Base-by-base conservation (phyloP, 2,329 filamentous ascomycete species). In the Pseudogymnoascus sp. region DNA sequence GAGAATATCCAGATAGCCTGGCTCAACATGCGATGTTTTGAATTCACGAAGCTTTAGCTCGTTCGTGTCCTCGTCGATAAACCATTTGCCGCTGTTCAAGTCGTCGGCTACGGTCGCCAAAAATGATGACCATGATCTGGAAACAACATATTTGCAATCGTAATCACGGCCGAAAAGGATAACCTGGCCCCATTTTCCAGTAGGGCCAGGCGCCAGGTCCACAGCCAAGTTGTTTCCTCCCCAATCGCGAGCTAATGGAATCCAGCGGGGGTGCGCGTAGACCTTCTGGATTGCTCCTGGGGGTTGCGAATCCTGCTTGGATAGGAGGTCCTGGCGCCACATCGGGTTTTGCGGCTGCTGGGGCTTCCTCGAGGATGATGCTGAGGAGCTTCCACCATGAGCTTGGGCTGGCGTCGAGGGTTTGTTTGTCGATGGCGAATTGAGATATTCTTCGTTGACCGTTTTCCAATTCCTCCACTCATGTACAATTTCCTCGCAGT, bases 141-240 rank as follows among this genome's bases (percentile, higher is more conserved):
- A 89, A 60, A 99, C 82, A 5, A 99, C 94, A 71, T 96, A 99
- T 76, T 99, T 99, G 74, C 90, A 96, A 71, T 99, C 94, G 74
- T 96, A 99, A 75, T 99, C 94, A 62, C 94, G 90, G 57, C 94
- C 94, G 72, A 95, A 96, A 63, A 99, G 81, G 68, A 99, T 96
- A 65, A 99, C 84, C 72, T 99, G 94, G 59, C 94, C 94, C 92
- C 94, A 99, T 71, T 86, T 88, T 37, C 94, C 94, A 52, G 83
- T 82, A 8, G 92, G 90, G 2, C 94, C 94, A 19, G 94, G 94
- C 5, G 92, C 90, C 61, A 99, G 79, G 73, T 99, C 94, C 52
- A 96, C 83, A 15, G 92, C 92, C 69, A 99, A 80, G 77, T 96
- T 95, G 82, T 99, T 99, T 74, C 94, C 94, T 72, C 94, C 94